Base-by-base conservation (phyloP, 2,329 filamentous ascomycete genomes). In the Monascus ruber region DNA sequence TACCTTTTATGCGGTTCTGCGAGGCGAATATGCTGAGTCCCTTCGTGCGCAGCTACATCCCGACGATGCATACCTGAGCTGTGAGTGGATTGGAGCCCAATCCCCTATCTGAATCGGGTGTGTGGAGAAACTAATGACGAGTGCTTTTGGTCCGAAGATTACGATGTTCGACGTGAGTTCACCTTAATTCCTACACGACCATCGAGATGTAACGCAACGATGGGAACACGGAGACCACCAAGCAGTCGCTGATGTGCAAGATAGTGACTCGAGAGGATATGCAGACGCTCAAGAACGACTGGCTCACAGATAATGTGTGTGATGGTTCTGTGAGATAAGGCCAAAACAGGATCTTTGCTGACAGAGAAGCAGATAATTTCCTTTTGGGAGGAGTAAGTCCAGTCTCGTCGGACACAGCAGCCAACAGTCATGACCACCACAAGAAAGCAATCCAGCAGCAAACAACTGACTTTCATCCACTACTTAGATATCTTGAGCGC, bases 231-330 rank as follows among this genome's bases (percentile, higher is more conserved):
- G 31, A 40, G 24, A 27, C 33, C 27, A 27, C 33, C 27, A 45
- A 34, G 34, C 27, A 34, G 40, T 32, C 31, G 31, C 42, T 47
- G 38, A 46, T 38, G 32, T 10, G 24, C 32, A 37, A 39, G 9
- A 31, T 56, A 88, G 85, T 96, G 50, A 94, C 85, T 37, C 77
- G 81, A 58, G 85, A 91, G 59, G 91, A 98, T 63, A 77, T 96
- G 50, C 83, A 88, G 59, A 81, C 83, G 10, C 76, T 98, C 42
- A 86, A 84, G 64, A 73, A 84, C 63, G 91, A 95, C 70, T 98
- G 91, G 91, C 72, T 98, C 38, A 95, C 89, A 33, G 91, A 98
- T 62, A 95, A 94, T 68, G 85, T 88, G 70, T 49, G 75, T 66
- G 34, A 26, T 29, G 5, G 26, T 24, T 38, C 24, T 36, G 33